Evolutionary conservation across 2,329 filamentous ascomycete species (phyloP), one percentile per base, ranked within the genome.

Genomic region (Fusarium siculi): DNA sequence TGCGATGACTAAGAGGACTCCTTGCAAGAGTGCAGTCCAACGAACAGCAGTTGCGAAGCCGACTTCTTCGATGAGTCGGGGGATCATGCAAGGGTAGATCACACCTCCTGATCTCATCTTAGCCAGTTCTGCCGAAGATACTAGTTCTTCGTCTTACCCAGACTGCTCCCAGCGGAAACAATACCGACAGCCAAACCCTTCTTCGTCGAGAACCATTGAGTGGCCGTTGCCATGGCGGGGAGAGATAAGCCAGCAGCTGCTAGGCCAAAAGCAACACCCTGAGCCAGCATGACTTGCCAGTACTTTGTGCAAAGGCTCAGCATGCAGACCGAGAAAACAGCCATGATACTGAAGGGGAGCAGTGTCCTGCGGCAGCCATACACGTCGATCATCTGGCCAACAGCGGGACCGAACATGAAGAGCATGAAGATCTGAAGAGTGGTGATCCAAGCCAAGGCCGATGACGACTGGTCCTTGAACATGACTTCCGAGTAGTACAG

Each of bases 201-300:
- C 28, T 55, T 60, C 16, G 37, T 55, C 1, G 57, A 60, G 37
- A 60, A 60, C 47, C 57, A 60, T 54, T 60, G 37, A 9, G 57
- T 60, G 28, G 57, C 57, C 1, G 36, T 54, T 36, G 36, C 57
- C 36, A 60, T 60, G 8, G 47, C 57, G 9, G 57, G 57, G 3
- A 60, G 57, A 42, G 57, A 54, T 1, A 60, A 4, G 1, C 57
- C 36, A n/a, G 47, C 28, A 18, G 47, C 57, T 4, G 57, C 36
- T 7, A 60, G 4, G 3, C 57, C n/a, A n/a, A 55, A 60, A 9
- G 37, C n/a, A 19, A 60, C n/a, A 0, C 57, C 57, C 4, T 60
- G 19, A 2, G 57, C 28, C n/a, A 55, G 57, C 47, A 60, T 60
- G 3, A 55, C 46, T 30, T 60, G 47, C 57, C 47, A 60, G 19